Percentiles rank a stretch among this genome's conserved stretches.
These are phyloP conservation scores for Flammula alnicola DNA, from an alignment of 1,284 basidiomycete genomes.

Conservation along the genomic window DNA sequence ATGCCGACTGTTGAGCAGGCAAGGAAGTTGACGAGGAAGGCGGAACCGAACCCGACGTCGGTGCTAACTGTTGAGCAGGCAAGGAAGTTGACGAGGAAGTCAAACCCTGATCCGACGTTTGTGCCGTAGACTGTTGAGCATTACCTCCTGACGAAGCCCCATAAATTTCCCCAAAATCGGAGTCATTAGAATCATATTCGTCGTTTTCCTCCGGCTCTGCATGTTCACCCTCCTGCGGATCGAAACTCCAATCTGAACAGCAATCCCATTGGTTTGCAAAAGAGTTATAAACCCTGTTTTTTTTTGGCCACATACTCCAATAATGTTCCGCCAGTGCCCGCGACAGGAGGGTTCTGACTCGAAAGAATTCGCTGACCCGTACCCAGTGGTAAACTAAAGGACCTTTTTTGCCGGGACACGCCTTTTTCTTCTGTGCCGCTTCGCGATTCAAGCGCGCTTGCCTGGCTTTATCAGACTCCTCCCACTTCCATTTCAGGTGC, in stretches of 20 bases:
- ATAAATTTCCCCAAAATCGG: no score
- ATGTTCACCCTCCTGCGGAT: no score
- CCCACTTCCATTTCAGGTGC: background rate
- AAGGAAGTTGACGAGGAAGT: no score
- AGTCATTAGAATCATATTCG: no score
- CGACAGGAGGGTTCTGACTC: constrained; percentile 5
- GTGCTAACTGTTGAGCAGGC: no score
- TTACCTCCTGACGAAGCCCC: no score
- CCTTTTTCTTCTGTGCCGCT: background rate
- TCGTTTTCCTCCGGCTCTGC: no score
- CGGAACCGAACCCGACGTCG: no score
- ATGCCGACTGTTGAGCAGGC: no score
- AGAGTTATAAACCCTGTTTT: constrained; percentile 8
- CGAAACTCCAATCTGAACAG: constrained; percentile 12
- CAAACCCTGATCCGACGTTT: no score
- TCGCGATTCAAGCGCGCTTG: constrained; percentile 1
- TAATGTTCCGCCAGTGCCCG: background rate
- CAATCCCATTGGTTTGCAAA: constrained; percentile 15
- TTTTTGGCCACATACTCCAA: constrained; percentile 1
- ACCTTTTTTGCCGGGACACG: constrained; percentile 9
- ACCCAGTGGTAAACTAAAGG: constrained; percentile 14
- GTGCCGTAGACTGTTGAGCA: no score
- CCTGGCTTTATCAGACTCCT: background rate
- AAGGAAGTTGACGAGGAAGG: no score
- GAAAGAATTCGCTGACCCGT: constrained; percentile 6